Percentiles rank a stretch among this genome's conserved stretches.
These are phyloP conservation scores for Phytophthora cactorum DNA, from an alignment of 352 stramenopile genomes.

Conservation along the genomic window DNA sequence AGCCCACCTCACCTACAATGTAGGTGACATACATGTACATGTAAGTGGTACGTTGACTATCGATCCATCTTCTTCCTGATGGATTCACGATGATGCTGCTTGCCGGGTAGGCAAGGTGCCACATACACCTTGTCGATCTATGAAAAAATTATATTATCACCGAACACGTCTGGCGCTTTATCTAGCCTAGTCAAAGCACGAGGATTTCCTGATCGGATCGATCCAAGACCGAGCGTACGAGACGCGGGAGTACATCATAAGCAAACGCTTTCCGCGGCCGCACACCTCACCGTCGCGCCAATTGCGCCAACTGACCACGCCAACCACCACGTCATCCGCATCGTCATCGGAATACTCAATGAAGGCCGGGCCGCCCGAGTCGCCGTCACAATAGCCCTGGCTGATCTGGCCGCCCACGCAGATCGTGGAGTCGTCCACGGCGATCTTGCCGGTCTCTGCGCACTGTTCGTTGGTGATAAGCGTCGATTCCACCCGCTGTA, in stretches of 20 bases:
- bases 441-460: slow-evolving; percentile 25
- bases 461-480: slow-evolving; percentile 52
- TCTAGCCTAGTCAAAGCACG: slow-evolving; percentile 32
- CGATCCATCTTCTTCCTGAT: background rate
- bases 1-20: too few relatives aligned
- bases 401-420: slow-evolving; percentile 55
- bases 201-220: slow-evolving; percentile 31
- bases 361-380: slow-evolving; percentile 62
- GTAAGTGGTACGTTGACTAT: too few relatives aligned
- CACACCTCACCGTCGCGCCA: slow-evolving; percentile 53
- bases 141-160: slow-evolving; percentile 14
- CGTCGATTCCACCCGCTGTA: slow-evolving; percentile 48
- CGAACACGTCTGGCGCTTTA: slow-evolving; percentile 1
- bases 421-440: slow-evolving; percentile 57
- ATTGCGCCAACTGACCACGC: slow-evolving; percentile 65
- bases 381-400: slow-evolving; percentile 61
- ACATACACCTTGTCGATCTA: background rate
- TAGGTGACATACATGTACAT: too few relatives aligned
- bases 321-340: slow-evolving; percentile 47
- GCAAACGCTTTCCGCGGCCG: slow-evolving; percentile 46
- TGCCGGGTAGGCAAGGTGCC: too few relatives aligned
- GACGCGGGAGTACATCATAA: slow-evolving; percentile 63
- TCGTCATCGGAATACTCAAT: slow-evolving; percentile 34
- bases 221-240: slow-evolving; percentile 57
- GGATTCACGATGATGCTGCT: background rate